These are phyloP conservation scores for Xenosphaeropsis pyriputrescens DNA, from an alignment of 2,329 filamentous ascomycete species.

Conservation along the genomic window DNA sequence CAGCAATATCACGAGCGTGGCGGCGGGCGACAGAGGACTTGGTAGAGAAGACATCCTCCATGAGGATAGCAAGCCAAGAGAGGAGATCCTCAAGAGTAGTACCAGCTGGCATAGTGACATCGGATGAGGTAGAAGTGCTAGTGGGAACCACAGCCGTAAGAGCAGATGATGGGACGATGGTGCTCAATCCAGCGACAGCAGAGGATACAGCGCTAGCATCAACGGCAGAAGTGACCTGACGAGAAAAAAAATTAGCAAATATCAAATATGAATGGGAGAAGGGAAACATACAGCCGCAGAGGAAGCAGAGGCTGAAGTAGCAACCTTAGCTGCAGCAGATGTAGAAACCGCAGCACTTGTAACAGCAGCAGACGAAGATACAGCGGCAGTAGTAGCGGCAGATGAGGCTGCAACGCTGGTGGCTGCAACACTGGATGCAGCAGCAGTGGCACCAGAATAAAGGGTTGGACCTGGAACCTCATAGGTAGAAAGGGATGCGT, in stretches of 20 bases:
- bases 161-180: not conserved
- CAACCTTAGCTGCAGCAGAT: not conserved
- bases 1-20: not conserved
- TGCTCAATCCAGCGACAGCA: not conserved
- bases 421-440: too few species aligned
- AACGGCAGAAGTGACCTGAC: too few species aligned
- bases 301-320: slow-evolving; percentile 2
- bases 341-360: slow-evolving; percentile 3
- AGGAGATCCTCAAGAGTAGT: not conserved
- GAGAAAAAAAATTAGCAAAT: too few species aligned
- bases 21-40: not conserved
- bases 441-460: slow-evolving; percentile 5
- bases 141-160: not conserved
- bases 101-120: not conserved
- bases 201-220: not conserved
- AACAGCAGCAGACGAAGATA: slow-evolving; percentile 1
- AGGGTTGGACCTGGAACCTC: slow-evolving; percentile 20
- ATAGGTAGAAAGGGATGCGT: slow-evolving; percentile 16
- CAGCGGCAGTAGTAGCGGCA: not conserved
- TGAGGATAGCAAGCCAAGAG: not conserved
- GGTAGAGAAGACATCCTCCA: not conserved
- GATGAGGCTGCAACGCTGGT: slow-evolving; percentile 2
- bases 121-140: not conserved
- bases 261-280: too few species aligned
- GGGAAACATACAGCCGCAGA: not conserved